These are phyloP conservation scores for Furcasterigmium furcatum DNA, from an alignment of 2,329 filamentous ascomycete genomes.

Conservation along the genomic window DNA sequence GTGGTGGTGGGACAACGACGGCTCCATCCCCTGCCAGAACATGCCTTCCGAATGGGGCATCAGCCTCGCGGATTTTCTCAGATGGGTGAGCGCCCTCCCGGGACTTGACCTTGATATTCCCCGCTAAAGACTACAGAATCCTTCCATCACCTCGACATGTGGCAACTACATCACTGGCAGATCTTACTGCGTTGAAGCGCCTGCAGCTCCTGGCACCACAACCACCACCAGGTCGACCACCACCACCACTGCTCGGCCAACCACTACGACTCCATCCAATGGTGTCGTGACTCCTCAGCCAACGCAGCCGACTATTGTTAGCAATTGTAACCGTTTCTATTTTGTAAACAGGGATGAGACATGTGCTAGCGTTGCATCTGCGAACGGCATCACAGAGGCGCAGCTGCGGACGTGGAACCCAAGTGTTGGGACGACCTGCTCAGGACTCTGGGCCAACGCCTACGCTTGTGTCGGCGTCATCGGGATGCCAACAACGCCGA, in stretches of 20 bases:
- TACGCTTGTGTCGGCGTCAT: constrained; percentile 7
- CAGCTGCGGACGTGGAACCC: constrained; percentile 18
- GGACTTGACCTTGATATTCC: background rate
- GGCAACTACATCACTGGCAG: background rate
- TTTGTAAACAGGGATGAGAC: constrained; percentile 13
- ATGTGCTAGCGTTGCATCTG: constrained; percentile 18
- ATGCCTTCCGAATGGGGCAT: constrained; percentile 1
- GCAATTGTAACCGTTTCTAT: constrained; percentile 24
- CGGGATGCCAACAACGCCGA: constrained; percentile 1
- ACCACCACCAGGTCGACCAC: background rate
- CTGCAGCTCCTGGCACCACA: background rate
- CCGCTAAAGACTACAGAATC: background rate
- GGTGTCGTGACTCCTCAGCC: constrained; percentile 23
- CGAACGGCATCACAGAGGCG: constrained; percentile 5
- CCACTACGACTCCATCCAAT: constrained; percentile 9
- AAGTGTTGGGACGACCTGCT: constrained; percentile 8
- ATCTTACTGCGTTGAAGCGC: background rate
- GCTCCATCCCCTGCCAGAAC: constrained; percentile 1
- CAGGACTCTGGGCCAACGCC: constrained; percentile 6
- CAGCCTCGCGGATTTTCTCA: background rate
- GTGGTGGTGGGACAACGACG: constrained; percentile 4
- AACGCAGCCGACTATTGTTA: constrained; percentile 20
- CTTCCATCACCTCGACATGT: background rate
- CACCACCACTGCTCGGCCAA: constrained; percentile 5
- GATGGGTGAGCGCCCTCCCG: background rate